Conservation (phyloP, 768 basidiomycete genomes). For the Tephrocybe sp. region DNA sequence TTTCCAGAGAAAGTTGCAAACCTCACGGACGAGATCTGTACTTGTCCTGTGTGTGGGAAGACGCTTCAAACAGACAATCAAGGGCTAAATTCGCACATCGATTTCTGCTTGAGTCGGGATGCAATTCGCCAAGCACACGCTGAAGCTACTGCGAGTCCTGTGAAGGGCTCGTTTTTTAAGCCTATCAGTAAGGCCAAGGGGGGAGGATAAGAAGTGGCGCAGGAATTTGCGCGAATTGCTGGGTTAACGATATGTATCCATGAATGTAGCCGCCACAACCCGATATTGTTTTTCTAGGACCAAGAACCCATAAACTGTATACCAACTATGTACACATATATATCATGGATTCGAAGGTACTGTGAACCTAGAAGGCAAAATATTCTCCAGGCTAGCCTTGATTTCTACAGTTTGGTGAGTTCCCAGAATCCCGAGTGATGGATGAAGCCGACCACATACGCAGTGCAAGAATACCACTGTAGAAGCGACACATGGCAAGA, state of each 20-base stretch:
- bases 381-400: constrained; percentile 18
- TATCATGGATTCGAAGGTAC: too few species aligned
- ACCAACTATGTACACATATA: too few species aligned
- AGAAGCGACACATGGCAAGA: constrained; percentile 31
- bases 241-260: neutral
- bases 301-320: too few species aligned
- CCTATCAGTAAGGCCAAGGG: constrained; percentile 11
- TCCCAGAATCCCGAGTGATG: neutral
- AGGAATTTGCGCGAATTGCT: too few species aligned
- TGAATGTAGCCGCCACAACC: neutral
- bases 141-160: constrained; percentile 28
- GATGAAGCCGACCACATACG: constrained; percentile 41
- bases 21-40: constrained; percentile 33
- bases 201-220: constrained; percentile 4
- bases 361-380: constrained; percentile 7
- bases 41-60: constrained; percentile 75
- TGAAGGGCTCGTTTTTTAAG: constrained; percentile 5
- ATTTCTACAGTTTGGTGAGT: constrained; percentile 12
- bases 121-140: constrained; percentile 74
- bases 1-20: neutral
- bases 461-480: constrained; percentile 40
- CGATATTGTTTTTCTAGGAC: too few species aligned
- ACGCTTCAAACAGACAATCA: constrained; percentile 68
- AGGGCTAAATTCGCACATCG: constrained; percentile 83
- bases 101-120: constrained; percentile 81